A percentile compares a stretch with the other conserved stretches of the same genome.
Conservation (phyloP, 495 filamentous ascomycete species). For the Aspergillus heteromorphus region DNA sequence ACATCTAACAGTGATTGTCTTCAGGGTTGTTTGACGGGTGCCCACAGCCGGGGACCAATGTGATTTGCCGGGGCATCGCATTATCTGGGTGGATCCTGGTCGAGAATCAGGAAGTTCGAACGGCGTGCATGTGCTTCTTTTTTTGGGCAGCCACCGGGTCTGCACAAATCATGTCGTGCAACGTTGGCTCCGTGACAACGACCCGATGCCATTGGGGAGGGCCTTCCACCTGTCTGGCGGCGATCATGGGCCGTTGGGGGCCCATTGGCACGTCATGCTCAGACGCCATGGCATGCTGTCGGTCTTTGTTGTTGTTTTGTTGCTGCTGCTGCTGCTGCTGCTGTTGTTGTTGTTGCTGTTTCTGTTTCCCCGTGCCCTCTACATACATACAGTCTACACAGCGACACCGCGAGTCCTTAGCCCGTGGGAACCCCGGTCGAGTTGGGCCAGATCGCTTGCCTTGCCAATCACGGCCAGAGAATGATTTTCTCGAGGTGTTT, state of each 20-base stretch:
- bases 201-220: slow-evolving; percentile 11
- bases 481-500: neutral
- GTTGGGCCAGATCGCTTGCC: slow-evolving; percentile 4
- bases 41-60: slow-evolving; percentile 2
- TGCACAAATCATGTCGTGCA: slow-evolving; percentile 22
- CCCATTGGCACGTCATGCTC: slow-evolving; percentile 21
- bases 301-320: slow-evolving; percentile 4
- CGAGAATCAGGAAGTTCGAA: slow-evolving; percentile 15
- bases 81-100: slow-evolving; percentile 21
- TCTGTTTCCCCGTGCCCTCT: neutral
- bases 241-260: slow-evolving; percentile 9
- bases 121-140: slow-evolving; percentile 18
- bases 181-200: slow-evolving; percentile 15
- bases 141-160: slow-evolving; percentile 25
- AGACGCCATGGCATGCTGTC: slow-evolving; percentile 14
- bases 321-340: too few relatives aligned
- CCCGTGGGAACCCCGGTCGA: neutral
- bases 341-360: too few relatives aligned
- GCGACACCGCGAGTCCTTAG: too few relatives aligned
- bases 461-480: neutral
- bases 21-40: slow-evolving; percentile 11
- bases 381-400: slow-evolving; percentile 1
- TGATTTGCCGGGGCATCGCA: slow-evolving; percentile 18
- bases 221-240: slow-evolving; percentile 9
- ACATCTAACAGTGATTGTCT: slow-evolving; percentile 14